Conservation (phyloP, 352 stramenopile species). For the Globisporangium canariense region DNA sequence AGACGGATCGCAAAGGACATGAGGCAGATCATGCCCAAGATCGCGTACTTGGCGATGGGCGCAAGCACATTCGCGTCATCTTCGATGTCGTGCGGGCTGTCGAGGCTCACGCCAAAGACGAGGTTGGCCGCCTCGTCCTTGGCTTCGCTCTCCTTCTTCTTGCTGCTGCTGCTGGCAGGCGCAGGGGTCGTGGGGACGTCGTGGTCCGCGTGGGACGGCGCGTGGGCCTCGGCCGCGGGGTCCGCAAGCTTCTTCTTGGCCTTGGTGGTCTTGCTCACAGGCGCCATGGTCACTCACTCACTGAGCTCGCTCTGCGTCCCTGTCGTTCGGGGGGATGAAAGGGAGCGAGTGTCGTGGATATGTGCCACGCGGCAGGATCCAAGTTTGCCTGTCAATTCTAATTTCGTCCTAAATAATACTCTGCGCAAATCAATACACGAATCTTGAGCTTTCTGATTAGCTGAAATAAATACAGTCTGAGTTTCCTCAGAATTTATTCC, state of each 20-base stretch:
- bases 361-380: no score
- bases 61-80: constrained; percentile 73
- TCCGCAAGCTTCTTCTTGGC: constrained; percentile 41
- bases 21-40: constrained; percentile 91
- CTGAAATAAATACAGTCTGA: no score
- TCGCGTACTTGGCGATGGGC: constrained; percentile 85
- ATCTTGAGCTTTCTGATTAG: no score
- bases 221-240: constrained; percentile 19
- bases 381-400: no score
- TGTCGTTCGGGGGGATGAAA: no score
- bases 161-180: background rate
- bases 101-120: constrained; percentile 67
- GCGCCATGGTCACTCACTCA: constrained; percentile 28
- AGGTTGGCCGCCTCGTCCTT: constrained; percentile 19
- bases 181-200: background rate
- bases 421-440: no score
- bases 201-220: constrained; percentile 9
- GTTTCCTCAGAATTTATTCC: no score
- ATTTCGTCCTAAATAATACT: no score
- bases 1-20: constrained; percentile 92
- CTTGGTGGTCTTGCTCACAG: constrained; percentile 32
- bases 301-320: background rate
- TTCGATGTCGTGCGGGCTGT: constrained; percentile 53
- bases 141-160: constrained; percentile 7
- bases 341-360: no score